Evolutionary conservation across 1,284 basidiomycete species (phyloP).

Genomic region (Tylopilus sp.): DNA sequence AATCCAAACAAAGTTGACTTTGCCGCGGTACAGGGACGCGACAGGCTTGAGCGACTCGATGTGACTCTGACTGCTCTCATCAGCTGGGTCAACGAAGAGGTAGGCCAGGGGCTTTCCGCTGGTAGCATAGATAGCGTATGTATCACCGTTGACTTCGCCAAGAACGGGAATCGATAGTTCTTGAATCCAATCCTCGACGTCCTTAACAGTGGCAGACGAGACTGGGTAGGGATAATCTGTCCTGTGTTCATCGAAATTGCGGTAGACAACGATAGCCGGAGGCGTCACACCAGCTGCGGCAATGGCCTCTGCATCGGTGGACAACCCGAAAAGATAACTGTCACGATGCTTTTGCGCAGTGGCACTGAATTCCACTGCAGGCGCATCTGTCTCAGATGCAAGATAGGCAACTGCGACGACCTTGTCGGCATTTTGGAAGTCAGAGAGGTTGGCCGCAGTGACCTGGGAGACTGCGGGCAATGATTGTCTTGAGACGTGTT

Average conservation of each 20-base stretch:
- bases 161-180: slow-evolving; percentile 85
- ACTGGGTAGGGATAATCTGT: slow-evolving; percentile 69
- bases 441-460: slow-evolving; percentile 68
- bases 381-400: slow-evolving; percentile 59
- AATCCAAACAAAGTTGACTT: slow-evolving; percentile 98
- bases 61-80: slow-evolving; percentile 61
- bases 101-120: slow-evolving; percentile 89
- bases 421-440: slow-evolving; percentile 88
- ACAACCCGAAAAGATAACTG: slow-evolving; percentile 86
- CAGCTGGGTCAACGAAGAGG: slow-evolving; percentile 84
- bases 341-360: slow-evolving; percentile 88
- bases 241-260: slow-evolving; percentile 84
- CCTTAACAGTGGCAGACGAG: slow-evolving; percentile 50
- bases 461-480: slow-evolving; percentile 90
- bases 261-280: slow-evolving; percentile 90
- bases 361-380: slow-evolving; percentile 68
- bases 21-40: slow-evolving; percentile 77
- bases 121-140: slow-evolving; percentile 83
- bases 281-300: slow-evolving; percentile 68
- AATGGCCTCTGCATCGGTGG: slow-evolving; percentile 67
- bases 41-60: slow-evolving; percentile 71
- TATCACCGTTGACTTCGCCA: slow-evolving; percentile 92
- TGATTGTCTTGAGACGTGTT: slow-evolving; percentile 62
- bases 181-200: slow-evolving; percentile 74
- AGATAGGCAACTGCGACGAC: slow-evolving; percentile 89